These are phyloP conservation scores for Prunella vulgaris DNA, from an alignment of 257 asterid species.

Conservation along the genomic window DNA sequence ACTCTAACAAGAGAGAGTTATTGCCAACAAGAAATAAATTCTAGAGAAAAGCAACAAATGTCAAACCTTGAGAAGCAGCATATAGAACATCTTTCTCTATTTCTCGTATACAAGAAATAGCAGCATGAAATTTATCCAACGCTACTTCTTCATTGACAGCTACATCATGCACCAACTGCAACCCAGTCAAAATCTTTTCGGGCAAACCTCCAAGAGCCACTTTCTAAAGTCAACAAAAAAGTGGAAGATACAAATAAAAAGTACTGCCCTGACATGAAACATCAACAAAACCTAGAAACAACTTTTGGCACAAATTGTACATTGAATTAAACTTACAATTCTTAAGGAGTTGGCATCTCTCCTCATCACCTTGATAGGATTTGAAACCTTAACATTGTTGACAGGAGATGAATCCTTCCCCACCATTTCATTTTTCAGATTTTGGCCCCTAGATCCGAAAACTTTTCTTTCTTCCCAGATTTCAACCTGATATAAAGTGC, in stretches of 20 bases:
- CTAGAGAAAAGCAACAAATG: constrained; percentile 15
- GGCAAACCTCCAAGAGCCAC: constrained; percentile 81
- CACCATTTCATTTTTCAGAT: constrained; percentile 67
- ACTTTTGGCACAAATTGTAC: not conserved
- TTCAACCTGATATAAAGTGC: constrained; percentile 51
- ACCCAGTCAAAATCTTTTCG: constrained; percentile 72
- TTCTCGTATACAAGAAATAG: constrained; percentile 52
- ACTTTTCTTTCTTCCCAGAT: constrained; percentile 97
- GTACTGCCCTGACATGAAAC: not conserved
- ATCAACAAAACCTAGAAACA: constrained; percentile 13
- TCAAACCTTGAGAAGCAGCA: constrained; percentile 66
- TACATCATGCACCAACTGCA: constrained; percentile 72
- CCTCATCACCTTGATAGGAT: constrained; percentile 77
- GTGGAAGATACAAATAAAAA: constrained; percentile 8
- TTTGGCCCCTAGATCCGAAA: constrained; percentile 92
- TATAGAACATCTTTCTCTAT: constrained; percentile 55
- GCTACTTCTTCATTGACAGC: constrained; percentile 63
- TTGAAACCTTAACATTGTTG: constrained; percentile 43
- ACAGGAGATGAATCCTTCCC: constrained; percentile 53
- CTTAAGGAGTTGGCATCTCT: constrained; percentile 77
- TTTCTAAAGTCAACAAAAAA: constrained; percentile 51
- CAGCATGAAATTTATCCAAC: constrained; percentile 48
- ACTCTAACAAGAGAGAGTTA: constrained; percentile 13
- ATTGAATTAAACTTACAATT: constrained; percentile 50
- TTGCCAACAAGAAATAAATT: constrained; percentile 8